phyloP scores from a whole-genome alignment of 2,329 filamentous ascomycete species.

The Amauroascus niger region DNA sequence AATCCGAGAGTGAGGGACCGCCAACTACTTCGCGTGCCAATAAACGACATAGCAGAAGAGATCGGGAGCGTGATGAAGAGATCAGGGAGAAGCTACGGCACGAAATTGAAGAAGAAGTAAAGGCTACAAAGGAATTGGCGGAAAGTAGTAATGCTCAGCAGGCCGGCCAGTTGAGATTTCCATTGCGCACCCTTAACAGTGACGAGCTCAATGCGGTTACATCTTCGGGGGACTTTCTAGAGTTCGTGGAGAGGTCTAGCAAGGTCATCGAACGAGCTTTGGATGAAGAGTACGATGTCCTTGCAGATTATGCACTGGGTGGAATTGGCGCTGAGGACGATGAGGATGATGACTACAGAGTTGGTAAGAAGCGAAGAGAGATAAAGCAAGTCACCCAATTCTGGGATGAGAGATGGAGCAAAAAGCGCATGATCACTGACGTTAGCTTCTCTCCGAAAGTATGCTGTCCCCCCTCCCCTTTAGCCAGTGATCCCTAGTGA shows the following conservation, averaged over 20 bases:
- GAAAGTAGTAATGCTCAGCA: conserved; percentile 33
- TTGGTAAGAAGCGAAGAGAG: conserved; percentile 35
- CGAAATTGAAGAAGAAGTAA: conserved; percentile 89
- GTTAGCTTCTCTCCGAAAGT: conserved; percentile 90
- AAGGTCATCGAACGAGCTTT: conserved; percentile 95
- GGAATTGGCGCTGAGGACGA: conserved; percentile 63
- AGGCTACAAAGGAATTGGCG: conserved; percentile 50
- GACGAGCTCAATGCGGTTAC: conserved; percentile 89
- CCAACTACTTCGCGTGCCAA: conserved; percentile 47
- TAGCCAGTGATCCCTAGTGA: neutral
- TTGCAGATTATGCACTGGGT: conserved; percentile 85
- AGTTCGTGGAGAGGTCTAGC: conserved; percentile 89
- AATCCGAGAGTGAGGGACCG: conserved; percentile 52
- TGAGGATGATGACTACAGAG: conserved; percentile 56
- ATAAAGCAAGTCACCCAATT: conserved; percentile 81
- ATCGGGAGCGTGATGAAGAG: conserved; percentile 78
- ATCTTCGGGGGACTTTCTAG: conserved; percentile 82
- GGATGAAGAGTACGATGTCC: conserved; percentile 90
- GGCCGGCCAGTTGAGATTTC: conserved; percentile 51
- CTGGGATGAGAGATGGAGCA: conserved; percentile 90
- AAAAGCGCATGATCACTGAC: conserved; percentile 93
- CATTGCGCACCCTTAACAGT: conserved; percentile 64
- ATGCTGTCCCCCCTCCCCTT: conserved; percentile 18
- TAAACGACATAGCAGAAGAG: conserved; percentile 68
- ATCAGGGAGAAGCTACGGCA: conserved; percentile 71